Evolutionary conservation across 1,284 basidiomycete species (phyloP), one percentile per base, ranked within the genome.

Genomic region (Pyrrhoderma lamaoense): DNA sequence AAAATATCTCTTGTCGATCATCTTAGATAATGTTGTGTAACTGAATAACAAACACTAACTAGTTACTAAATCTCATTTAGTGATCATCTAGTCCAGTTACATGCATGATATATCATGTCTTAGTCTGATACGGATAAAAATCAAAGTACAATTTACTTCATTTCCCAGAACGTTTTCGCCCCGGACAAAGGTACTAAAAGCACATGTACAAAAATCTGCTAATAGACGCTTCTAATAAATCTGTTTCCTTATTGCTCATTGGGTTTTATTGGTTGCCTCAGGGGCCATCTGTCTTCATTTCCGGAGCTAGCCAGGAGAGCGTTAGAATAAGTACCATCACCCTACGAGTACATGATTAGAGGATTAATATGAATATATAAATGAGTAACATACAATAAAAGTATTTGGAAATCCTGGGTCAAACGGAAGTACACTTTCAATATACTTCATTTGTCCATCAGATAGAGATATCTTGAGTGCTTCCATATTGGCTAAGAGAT

Each of bases 401-500:
- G 43, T 49, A 42, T 49, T 49, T 7, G 65, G 65, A 58, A 64
- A 65, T 3, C 64, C 66, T 16, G 52, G 52, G 38, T 65, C 59
- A 57, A 64, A 65, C 3, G 56, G 56, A 18, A 57, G 25, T 2
- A 57, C 40, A 21, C 48, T 51, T 34, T 55, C 53, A 11, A 58
- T 23, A 22, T 51, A 55, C 46, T 56, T 46, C 35, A 62, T 58
- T 37, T 63, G 60, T 22, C 53, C 59, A 9, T 48, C 45, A 9
- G 59, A 59, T 14, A 64, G 52, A 42, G 56, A 56, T 52, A 64
- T 53, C 16, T 48, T 38, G 21, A 64, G 56, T 21, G 57, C 60
- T 21, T 59, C 51, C 47, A 64, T 60, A 53, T 64, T 64, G 52
- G 59, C 58, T 31, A 55, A 45, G 1, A 64, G 53, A 48, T 62